Conservation (phyloP, 176 grass and related monocot species). For the Carex pumila region DNA sequence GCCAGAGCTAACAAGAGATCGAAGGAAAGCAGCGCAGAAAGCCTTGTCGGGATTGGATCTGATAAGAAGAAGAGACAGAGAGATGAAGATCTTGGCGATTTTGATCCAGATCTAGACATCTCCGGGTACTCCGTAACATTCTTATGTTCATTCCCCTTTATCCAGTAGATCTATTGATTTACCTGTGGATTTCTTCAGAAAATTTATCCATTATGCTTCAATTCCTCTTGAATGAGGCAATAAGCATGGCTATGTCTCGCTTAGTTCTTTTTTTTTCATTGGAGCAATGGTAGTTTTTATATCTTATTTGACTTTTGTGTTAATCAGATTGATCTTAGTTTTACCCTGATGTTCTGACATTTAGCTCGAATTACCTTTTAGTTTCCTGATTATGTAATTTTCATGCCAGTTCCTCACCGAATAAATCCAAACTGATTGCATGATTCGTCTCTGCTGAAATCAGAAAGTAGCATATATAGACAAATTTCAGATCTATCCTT, state of each 20-base stretch:
- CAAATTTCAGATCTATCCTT: constrained; percentile 9
- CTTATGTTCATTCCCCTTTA: not conserved
- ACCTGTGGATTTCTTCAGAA: not conserved
- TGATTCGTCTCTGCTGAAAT: not conserved
- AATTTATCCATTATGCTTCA: not conserved
- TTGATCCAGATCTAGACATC: constrained; percentile 18
- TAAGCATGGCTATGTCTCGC: not conserved
- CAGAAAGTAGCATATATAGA: not conserved
- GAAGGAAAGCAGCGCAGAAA: constrained; percentile 6
- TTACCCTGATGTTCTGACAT: not conserved
- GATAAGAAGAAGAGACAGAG: constrained; percentile 9
- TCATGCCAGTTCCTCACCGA: too few species aligned
- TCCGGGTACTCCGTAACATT: not conserved
- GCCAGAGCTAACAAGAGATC: not conserved
- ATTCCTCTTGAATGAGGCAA: not conserved
- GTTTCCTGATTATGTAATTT: not conserved
- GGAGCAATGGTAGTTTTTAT: not conserved
- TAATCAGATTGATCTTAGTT: not conserved
- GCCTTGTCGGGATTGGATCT: not conserved
- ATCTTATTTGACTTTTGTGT: not conserved
- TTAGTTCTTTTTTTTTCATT: not conserved
- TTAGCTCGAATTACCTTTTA: not conserved
- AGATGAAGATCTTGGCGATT: not conserved
- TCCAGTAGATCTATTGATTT: not conserved
- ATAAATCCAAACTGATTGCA: not conserved